Base-by-base conservation (phyloP, 2,329 filamentous ascomycete species). In the Aplosporella prunicola region DNA sequence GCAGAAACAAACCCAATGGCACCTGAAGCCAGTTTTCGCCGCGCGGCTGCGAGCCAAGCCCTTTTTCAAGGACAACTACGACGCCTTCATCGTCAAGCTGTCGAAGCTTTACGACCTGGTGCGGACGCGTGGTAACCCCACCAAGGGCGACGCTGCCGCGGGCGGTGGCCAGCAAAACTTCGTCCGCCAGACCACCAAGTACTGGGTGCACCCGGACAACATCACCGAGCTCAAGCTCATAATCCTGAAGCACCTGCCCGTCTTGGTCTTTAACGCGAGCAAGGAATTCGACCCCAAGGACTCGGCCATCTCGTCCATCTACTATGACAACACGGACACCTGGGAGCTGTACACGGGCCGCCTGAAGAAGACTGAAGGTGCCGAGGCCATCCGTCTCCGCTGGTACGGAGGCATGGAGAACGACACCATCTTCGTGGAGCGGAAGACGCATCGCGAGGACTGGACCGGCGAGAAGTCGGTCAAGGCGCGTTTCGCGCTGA, bases 391-490 rank as follows among this genome's bases (percentile, higher is more conserved):
- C 49, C 86, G 91, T 55, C 71, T 98, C 43, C 77, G 91, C 47
- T 98, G 91, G 91, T 98, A 98, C 55, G 91, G 91, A 43, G 87
- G 85, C 27, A 95, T 98, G 89, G 78, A 91, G 51, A 86, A 71
- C 36, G 88, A 96, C 55, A 91, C 85, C 38, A 93, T 96, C 40
- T 98, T 96, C 53, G 82, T 98, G 16, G 91, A 98, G 68, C 78
- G 91, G 45, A 98, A 98, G 66, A 98, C 91, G 1, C 91, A 98
- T 66, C 81, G 91, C 25, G 91, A 98, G 61, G 91, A 98, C 60
- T 98, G 91, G 91, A 98, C 91, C 0, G 91, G 91, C 41, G 91
- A 98, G 60, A 94, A 96, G 66, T 96, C 89, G 2, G 91, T 98
- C 64, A 98, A 98, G 67, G 89, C 91, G 28, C 82, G 91, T 28